Percentiles rank a stretch among this genome's conserved stretches.
These are phyloP conservation scores for Colletotrichum sp. DNA, from an alignment of 2,329 filamentous ascomycete species.

Conservation along the genomic window DNA sequence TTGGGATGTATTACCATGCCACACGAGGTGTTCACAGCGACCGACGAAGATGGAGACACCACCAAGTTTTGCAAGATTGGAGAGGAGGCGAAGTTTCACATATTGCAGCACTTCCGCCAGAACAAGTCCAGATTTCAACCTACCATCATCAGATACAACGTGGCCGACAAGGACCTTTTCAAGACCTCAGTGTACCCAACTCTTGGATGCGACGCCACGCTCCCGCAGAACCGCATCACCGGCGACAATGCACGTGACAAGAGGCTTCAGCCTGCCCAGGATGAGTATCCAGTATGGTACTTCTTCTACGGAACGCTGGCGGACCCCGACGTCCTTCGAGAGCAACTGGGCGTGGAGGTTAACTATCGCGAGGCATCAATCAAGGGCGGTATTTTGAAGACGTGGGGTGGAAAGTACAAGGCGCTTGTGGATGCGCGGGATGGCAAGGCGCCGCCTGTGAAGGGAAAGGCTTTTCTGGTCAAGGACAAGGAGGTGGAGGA, in stretches of 20 bases:
- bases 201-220: not conserved
- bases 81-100: not conserved
- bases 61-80: not conserved
- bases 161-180: not conserved
- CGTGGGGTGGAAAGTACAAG: not conserved
- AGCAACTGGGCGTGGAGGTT: not conserved
- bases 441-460: not conserved
- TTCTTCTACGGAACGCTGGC: not conserved
- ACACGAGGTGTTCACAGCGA: not conserved
- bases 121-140: not conserved
- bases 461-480: fast-evolving
- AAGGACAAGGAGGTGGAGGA: fast-evolving
- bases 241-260: not conserved
- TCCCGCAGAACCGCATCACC: not conserved
- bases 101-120: not conserved
- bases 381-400: not conserved
- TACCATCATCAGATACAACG: not conserved
- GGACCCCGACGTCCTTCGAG: not conserved
- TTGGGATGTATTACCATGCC: not conserved
- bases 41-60: not conserved
- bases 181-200: not conserved
- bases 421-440: not conserved
- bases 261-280: not conserved
- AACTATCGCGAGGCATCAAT: not conserved
- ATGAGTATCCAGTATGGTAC: not conserved